Percentiles rank a stretch among this genome's conserved stretches.
These are phyloP conservation scores for Acephala macrosclerotiorum DNA, from an alignment of 2,329 filamentous ascomycete species.

Conservation along the genomic window DNA sequence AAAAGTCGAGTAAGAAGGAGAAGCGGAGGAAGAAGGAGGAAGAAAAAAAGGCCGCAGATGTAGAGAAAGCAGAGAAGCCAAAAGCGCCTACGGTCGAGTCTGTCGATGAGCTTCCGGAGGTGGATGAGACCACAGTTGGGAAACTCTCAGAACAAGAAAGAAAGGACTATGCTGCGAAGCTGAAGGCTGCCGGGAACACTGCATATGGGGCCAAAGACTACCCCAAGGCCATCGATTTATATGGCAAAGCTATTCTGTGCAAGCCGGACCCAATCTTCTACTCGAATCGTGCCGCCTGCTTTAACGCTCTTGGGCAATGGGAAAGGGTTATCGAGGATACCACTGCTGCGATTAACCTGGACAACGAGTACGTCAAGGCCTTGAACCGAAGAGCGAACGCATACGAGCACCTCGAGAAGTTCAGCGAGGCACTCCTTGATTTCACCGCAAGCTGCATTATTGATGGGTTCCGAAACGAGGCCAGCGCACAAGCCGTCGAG, in stretches of 20 bases:
- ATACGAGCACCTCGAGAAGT: conserved; percentile 91
- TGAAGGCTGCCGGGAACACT: conserved; percentile 96
- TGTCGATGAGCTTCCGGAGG: conserved; percentile 74
- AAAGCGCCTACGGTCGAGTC: conserved; percentile 61
- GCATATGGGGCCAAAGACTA: conserved; percentile 96
- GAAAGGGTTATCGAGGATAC: conserved; percentile 97
- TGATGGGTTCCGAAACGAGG: conserved; percentile 93
- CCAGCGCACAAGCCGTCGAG: conserved; percentile 89
- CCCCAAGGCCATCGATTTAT: conserved; percentile 90
- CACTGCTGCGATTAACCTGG: conserved; percentile 90
- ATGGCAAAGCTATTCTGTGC: conserved; percentile 95
- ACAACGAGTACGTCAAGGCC: conserved; percentile 96
- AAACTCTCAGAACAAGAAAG: conserved; percentile 68
- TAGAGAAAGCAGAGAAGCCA: conserved; percentile 60
- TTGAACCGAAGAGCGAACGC: conserved; percentile 96
- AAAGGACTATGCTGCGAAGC: conserved; percentile 85
- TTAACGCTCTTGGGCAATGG: conserved; percentile 92
- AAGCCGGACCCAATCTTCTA: conserved; percentile 98
- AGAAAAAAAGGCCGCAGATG: conserved; percentile 75
- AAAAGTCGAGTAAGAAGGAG: conserved; percentile 89
- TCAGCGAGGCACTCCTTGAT: conserved; percentile 93
- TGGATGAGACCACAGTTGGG: conserved; percentile 63
- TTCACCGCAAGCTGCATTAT: conserved; percentile 99
- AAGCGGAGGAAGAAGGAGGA: conserved; percentile 86
- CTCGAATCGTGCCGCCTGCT: conserved; percentile 97